Conservation (phyloP, 768 basidiomycete species). For the Megacollybia marginata region DNA sequence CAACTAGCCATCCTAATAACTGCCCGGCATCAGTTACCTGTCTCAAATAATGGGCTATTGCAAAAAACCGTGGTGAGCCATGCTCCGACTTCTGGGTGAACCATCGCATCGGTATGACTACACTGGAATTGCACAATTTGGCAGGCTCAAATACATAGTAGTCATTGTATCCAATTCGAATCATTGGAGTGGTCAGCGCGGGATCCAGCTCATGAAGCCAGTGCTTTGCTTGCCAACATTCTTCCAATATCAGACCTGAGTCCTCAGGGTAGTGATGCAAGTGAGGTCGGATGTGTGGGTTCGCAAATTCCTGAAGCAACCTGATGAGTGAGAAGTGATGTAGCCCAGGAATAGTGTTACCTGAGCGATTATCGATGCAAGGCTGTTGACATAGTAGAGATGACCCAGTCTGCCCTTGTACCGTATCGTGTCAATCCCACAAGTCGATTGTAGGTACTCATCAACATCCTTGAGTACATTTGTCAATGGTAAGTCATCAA, state of each 20-base stretch:
- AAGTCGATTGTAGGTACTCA: constrained; percentile 6
- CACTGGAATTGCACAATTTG: constrained; percentile 5
- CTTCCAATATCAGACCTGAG: constrained; percentile 8
- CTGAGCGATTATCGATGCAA: constrained; percentile 22
- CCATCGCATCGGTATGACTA: constrained; percentile 19
- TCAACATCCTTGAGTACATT: constrained; percentile 6
- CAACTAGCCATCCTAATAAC: constrained; percentile 13
- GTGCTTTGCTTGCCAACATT: constrained; percentile 15
- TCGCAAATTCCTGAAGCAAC: constrained; percentile 26
- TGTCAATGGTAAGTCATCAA: background rate
- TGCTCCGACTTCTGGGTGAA: constrained; percentile 4
- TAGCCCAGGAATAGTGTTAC: background rate
- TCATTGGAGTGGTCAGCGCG: constrained; percentile 19
- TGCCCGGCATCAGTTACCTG: too few relatives aligned
- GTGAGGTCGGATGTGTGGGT: constrained; percentile 22
- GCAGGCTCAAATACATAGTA: constrained; percentile 23
- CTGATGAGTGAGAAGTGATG: constrained; percentile 5
- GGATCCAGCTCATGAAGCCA: constrained; percentile 22
- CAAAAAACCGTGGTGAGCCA: constrained; percentile 14
- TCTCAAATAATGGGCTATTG: background rate
- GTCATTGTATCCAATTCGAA: constrained; percentile 13
- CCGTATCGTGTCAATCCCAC: constrained; percentile 10
- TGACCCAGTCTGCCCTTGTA: constrained; percentile 13
- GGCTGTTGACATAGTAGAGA: constrained; percentile 11
- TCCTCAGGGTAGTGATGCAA: constrained; percentile 28